Base-by-base conservation (phyloP, 345 rosid species). In the Linum lewisii region DNA sequence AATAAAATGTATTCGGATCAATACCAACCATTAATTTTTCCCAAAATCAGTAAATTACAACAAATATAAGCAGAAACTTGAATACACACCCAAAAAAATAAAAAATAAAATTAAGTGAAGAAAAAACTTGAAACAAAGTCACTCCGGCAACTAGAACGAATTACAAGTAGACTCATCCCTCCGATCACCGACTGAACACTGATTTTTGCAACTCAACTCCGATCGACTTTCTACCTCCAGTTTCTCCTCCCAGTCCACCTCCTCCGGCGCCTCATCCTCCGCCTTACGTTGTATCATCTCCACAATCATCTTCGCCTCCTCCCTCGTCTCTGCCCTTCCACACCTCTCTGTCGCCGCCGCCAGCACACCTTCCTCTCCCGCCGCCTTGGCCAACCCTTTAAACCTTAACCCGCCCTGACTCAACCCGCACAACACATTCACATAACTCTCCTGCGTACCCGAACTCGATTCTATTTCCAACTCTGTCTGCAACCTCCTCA, bases 191-290 rank as follows among this genome's bases (percentile, higher is more conserved):
- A 26, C 15, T 55, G n/a, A 7, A 26, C 7, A 55, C 59, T 18
- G 60, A 19, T 45, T 57, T 20, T 18, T 18, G 14, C 44, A 1
- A 23, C 6, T 61, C 51, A 69, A 62, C 19, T 72, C 84, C 49
- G 85, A 76, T 42, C 47, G 47, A 42, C 15, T 42, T 16, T 42
- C 47, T 16, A 42, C 18, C 47, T 83, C 81, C 1, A 93, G 83
- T 78, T 89, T 58, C 10, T 77, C 86, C 65, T 86, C 95, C 98
- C 98, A 92, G 67, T 86, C 82, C 61, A 82, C 67, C 60, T 69
- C 78, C 22, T 82, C 86, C 54, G 75, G 79, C 53, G 69, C 84
- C 58, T 69, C 78, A n/a, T 47, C 73, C 45, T 66, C 76, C 23
- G 60, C 77, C 42, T 68, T 78, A 36, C 55, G 69, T 21, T 72